These are phyloP conservation scores for Pterulicium gracile DNA, from an alignment of 1,284 basidiomycete genomes.

Conservation along the genomic window DNA sequence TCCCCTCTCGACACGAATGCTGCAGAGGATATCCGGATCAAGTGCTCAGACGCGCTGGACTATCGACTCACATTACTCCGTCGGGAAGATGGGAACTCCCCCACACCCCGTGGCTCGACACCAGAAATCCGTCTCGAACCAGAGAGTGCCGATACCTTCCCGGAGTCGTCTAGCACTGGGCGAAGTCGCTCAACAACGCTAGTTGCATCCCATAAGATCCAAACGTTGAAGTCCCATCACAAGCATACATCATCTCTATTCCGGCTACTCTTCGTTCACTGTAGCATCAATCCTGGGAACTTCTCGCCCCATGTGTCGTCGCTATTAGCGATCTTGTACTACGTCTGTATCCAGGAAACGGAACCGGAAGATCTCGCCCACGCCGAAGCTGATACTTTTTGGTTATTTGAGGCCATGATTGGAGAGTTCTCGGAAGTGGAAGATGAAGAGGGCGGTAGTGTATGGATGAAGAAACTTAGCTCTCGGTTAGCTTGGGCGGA, in stretches of 20 bases:
- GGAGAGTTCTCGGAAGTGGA: slow-evolving; percentile 63
- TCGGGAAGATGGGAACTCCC: slow-evolving; percentile 13
- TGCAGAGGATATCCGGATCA: slow-evolving; percentile 34
- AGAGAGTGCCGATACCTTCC: slow-evolving; percentile 12
- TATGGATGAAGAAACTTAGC: slow-evolving; percentile 56
- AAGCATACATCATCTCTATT: slow-evolving; percentile 55
- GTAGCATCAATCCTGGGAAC: slow-evolving; percentile 60
- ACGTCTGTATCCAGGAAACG: slow-evolving; percentile 47
- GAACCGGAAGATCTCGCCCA: slow-evolving; percentile 52
- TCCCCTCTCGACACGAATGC: slow-evolving; percentile 49
- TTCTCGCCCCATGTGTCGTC: slow-evolving; percentile 57
- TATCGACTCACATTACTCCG: slow-evolving; percentile 38
- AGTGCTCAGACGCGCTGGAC: slow-evolving; percentile 42
- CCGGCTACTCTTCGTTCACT: slow-evolving; percentile 65
- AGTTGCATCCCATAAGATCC: slow-evolving; percentile 36
- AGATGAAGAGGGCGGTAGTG: slow-evolving; percentile 46
- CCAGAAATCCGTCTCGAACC: slow-evolving; percentile 49
- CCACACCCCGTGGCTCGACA: slow-evolving; percentile 15
- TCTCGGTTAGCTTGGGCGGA: slow-evolving; percentile 58
- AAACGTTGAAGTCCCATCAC: slow-evolving; percentile 37
- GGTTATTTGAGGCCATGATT: slow-evolving; percentile 66
- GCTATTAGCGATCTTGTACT: slow-evolving; percentile 58
- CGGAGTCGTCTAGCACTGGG: slow-evolving; percentile 12
- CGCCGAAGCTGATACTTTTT: slow-evolving; percentile 71
- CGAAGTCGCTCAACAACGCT: slow-evolving; percentile 31